These are phyloP conservation scores for Acanthamoeba royreba DNA, from an alignment of 208 protist species.

Conservation along the genomic window DNA sequence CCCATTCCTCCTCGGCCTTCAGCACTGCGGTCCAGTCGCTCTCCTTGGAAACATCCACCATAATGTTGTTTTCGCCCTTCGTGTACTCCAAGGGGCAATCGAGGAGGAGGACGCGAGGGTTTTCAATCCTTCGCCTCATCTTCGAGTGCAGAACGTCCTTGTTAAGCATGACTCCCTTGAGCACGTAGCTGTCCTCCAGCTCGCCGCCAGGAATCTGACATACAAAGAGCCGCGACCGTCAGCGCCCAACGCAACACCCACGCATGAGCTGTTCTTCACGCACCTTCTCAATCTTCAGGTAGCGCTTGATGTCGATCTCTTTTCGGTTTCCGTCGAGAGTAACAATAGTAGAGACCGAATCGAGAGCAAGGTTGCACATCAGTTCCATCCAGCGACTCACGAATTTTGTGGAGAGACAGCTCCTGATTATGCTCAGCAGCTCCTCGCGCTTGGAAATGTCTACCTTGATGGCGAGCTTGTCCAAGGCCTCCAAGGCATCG, in stretches of 20 bases:
- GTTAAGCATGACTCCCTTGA: constrained; percentile 99
- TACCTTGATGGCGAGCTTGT: constrained; percentile 88
- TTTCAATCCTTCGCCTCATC: constrained; percentile 97
- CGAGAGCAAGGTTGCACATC: constrained; percentile 97
- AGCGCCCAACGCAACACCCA: neutral
- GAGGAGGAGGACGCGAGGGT: constrained; percentile 97
- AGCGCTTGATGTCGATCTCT: constrained; percentile 99
- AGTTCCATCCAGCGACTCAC: constrained; percentile 91
- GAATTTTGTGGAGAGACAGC: constrained; percentile 99
- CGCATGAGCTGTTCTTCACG: neutral
- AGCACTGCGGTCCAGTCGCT: constrained; percentile 96
- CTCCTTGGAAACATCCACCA: constrained; percentile 96
- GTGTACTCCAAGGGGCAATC: constrained; percentile 99
- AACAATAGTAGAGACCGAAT: constrained; percentile 95
- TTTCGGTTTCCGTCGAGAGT: constrained; percentile 81
- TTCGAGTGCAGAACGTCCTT: constrained; percentile 99
- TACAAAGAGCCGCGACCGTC: neutral
- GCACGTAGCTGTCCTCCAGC: constrained; percentile 95
- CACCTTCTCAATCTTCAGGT: constrained; percentile 96
- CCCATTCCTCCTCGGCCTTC: constrained; percentile 98
- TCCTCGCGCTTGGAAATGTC: constrained; percentile 90
- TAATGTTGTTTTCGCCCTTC: constrained; percentile 98
- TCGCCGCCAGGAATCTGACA: constrained; percentile 98
- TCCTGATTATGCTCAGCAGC: constrained; percentile 90
- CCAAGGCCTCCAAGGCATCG: constrained; percentile 92